Base-by-base conservation (phyloP, 306 rosid species). In the Rosa rugosa region DNA sequence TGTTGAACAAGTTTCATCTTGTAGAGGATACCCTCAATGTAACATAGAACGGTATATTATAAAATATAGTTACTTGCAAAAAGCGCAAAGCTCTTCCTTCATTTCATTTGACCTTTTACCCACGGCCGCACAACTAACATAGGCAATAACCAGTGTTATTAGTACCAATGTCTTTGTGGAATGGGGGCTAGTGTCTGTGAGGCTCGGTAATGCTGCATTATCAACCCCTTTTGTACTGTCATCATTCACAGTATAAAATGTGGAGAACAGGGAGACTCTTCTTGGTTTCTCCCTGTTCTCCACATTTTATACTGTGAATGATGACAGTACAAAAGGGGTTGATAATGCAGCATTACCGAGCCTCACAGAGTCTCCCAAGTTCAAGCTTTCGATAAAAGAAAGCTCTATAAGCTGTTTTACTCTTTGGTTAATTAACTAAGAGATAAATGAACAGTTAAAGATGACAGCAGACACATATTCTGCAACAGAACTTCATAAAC, bases 1-100 rank as follows among this genome's bases (percentile, higher is more conserved):
- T 92, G 84, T 77, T 88, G 71, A 82, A 80, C 75, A 92, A 88
- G 89, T 71, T 92, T 56, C 72, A 87, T 78, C 60, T 81, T 68
- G 82, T 76, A 75, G 90, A 84, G 42, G 85, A 80, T 77, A 77
- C 81, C 80, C 72, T 60, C 46, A 70, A 72, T 86, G 86, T 87
- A 73, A 83, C 82, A 72, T 66, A 73, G 72, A 73, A 66, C 31
- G 16, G n/a, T 54, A 50, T 46, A 64, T 16, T 25, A 59, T 45
- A 70, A 25, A 57, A 73, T 62, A 70, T 47, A 40, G 73, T 62
- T 49, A 75, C 71, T 59, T 45, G 56, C 69, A 69, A 60, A 71
- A 60, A 44, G 73, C 66, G 53, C 71, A 69, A 50, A 74, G 51
- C 49, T 49, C 44, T 68, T 54, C 36, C 38, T 54, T 51, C n/a